phyloP scores from a whole-genome alignment of 106 monocot species.

The Allium sativum region DNA sequence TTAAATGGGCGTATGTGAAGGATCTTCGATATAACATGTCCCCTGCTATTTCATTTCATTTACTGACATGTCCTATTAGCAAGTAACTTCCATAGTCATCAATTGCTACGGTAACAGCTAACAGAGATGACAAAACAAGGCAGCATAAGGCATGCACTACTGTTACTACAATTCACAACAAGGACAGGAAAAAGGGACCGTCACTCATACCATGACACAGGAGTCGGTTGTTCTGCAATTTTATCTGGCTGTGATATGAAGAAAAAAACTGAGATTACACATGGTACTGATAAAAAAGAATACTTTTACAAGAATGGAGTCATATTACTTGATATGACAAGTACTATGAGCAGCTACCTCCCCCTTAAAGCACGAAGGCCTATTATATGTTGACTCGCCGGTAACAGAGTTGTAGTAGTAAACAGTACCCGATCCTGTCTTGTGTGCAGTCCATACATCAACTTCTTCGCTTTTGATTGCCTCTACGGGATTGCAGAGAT shows the following conservation, averaged over 20 bases:
- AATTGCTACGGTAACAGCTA: background rate
- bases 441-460: constrained; percentile 79
- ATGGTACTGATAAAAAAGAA: constrained; percentile 5
- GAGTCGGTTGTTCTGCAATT: constrained; percentile 34
- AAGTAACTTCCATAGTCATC: background rate
- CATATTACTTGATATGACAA: constrained; percentile 29
- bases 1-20: background rate
- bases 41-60: background rate
- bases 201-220: constrained; percentile 71
- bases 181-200: background rate
- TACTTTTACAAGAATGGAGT: constrained; percentile 15
- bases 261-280: constrained; percentile 13
- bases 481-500: constrained; percentile 14
- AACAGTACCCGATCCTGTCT: constrained; percentile 57
- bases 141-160: background rate
- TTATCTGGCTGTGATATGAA: constrained; percentile 51
- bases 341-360: constrained; percentile 55
- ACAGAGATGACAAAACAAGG: background rate
- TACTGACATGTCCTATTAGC: background rate
- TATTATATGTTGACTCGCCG: constrained; percentile 85
- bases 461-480: constrained; percentile 15
- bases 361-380: constrained; percentile 59
- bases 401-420: constrained; percentile 94
- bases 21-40: background rate
- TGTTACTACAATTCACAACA: background rate